Conservation (phyloP, 2,329 filamentous ascomycete species). For the Clarireedia hainanense region DNA sequence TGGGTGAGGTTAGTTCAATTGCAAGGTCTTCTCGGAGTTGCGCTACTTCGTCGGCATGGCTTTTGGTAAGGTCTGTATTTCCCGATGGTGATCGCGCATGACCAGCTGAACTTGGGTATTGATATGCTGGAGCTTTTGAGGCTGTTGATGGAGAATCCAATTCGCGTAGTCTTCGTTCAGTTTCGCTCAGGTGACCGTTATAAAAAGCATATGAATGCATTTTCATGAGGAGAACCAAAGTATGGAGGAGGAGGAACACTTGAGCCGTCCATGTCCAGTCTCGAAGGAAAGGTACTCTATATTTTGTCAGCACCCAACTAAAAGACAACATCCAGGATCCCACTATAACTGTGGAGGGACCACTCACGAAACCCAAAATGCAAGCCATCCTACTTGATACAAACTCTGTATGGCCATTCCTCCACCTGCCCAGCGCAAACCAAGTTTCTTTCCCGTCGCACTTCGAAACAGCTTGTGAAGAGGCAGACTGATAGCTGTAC, state of each 20-base stretch:
- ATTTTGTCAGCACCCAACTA: constrained; percentile 17
- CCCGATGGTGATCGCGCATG: constrained; percentile 11
- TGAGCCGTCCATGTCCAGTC: constrained; percentile 97
- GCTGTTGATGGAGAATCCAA: constrained; percentile 71
- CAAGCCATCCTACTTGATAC: constrained; percentile 72
- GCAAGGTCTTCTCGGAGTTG: constrained; percentile 80
- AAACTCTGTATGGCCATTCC: constrained; percentile 80
- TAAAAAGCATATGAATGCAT: constrained; percentile 99
- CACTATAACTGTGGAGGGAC: neutral
- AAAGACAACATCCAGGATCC: neutral
- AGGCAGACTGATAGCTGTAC: constrained; percentile 62
- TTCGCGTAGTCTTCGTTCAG: constrained; percentile 67
- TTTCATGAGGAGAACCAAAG: constrained; percentile 93
- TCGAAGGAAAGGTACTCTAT: constrained; percentile 68
- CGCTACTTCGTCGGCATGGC: constrained; percentile 32
- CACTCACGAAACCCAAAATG: constrained; percentile 64
- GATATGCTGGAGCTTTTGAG: constrained; percentile 62
- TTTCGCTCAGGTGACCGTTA: constrained; percentile 89
- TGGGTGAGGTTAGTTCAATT: constrained; percentile 80
- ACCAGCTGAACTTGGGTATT: constrained; percentile 52
- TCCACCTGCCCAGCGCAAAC: constrained; percentile 63
- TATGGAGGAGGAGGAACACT: constrained; percentile 87
- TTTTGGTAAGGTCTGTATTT: constrained; percentile 17
- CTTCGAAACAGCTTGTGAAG: constrained; percentile 61
- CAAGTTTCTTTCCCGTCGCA: constrained; percentile 39